Percentiles rank a stretch among this genome's conserved stretches.
phyloP scores from a whole-genome alignment of 2,329 filamentous ascomycete species.

The Thermoascus crustaceus region DNA sequence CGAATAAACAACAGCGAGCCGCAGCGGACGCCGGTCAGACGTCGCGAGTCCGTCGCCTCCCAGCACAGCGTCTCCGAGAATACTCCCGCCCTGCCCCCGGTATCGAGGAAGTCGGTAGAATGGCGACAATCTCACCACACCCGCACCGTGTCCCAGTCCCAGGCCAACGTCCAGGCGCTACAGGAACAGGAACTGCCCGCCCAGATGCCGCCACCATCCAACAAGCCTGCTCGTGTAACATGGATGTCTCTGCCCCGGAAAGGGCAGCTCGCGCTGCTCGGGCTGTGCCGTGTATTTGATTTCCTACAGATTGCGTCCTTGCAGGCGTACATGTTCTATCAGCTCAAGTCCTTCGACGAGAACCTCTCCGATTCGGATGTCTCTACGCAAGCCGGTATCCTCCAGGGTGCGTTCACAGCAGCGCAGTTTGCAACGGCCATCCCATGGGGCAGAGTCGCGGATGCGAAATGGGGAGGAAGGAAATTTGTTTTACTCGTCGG shows the following conservation, averaged over 20 bases:
- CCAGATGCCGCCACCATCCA: slow-evolving; percentile 10
- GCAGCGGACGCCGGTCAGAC: slow-evolving; percentile 24
- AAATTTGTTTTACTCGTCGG: slow-evolving; percentile 73
- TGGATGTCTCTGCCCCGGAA: slow-evolving; percentile 34
- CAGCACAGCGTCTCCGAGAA: slow-evolving; percentile 24
- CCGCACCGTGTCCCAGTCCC: slow-evolving; percentile 5
- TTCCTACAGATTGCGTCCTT: slow-evolving; percentile 33
- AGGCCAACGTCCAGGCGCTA: slow-evolving; percentile 3
- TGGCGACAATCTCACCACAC: slow-evolving; percentile 7
- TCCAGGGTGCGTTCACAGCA: slow-evolving; percentile 69
- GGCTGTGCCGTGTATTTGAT: slow-evolving; percentile 33
- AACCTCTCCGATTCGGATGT: slow-evolving; percentile 52
- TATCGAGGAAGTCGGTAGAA: slow-evolving; percentile 24
- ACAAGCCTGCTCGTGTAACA: slow-evolving; percentile 21
- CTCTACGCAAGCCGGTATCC: slow-evolving; percentile 63
- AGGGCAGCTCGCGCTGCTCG: slow-evolving; percentile 28
- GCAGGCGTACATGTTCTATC: slow-evolving; percentile 72
- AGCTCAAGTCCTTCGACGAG: slow-evolving; percentile 65
- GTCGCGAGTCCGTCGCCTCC: slow-evolving; percentile 26
- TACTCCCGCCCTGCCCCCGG: slow-evolving; percentile 17
- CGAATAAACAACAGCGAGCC: slow-evolving; percentile 20
- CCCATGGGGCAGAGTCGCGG: slow-evolving; percentile 64
- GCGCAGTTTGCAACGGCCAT: slow-evolving; percentile 76
- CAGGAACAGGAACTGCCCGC: slow-evolving; percentile 14
- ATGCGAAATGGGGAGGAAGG: slow-evolving; percentile 57